These are phyloP conservation scores for Arabidopsis thaliana DNA, from an alignment of 345 rosid species.

Conservation along the genomic window DNA sequence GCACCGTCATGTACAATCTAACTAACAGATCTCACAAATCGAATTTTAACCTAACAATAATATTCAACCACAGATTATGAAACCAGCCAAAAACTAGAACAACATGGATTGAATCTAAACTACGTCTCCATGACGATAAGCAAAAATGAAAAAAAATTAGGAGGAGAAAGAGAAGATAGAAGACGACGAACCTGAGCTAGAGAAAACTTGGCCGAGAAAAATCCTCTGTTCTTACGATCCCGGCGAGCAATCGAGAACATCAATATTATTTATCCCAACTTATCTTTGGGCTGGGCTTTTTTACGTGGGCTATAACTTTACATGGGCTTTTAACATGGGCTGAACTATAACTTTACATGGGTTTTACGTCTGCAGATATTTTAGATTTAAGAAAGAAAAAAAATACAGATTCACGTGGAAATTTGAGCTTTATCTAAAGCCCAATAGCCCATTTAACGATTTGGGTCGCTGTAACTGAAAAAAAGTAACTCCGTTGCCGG, in stretches of 20 bases:
- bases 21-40: constrained; percentile 33
- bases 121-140: neutral
- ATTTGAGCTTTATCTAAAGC: no score
- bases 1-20: neutral
- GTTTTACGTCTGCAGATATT: neutral
- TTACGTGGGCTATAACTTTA: constrained; percentile 1
- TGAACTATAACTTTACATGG: neutral
- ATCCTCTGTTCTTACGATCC: neutral
- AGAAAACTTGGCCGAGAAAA: constrained; percentile 16
- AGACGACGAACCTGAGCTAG: constrained; percentile 35
- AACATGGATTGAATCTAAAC: constrained; percentile 8
- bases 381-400: neutral
- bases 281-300: constrained; percentile 6
- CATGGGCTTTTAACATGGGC: neutral
- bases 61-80: constrained; percentile 16
- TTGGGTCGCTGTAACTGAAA: no score
- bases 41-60: constrained; percentile 5
- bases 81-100: constrained; percentile 7
- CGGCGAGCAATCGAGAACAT: neutral
- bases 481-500: constrained; percentile 59
- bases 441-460: no score
- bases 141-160: neutral
- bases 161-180: neutral
- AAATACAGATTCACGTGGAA: no score
- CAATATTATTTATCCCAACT: constrained; percentile 6